Percentiles rank a stretch among this genome's conserved stretches.
These are phyloP conservation scores for Rutstroemia sp. DNA, from an alignment of 2,329 filamentous ascomycete genomes.

Conservation along the genomic window DNA sequence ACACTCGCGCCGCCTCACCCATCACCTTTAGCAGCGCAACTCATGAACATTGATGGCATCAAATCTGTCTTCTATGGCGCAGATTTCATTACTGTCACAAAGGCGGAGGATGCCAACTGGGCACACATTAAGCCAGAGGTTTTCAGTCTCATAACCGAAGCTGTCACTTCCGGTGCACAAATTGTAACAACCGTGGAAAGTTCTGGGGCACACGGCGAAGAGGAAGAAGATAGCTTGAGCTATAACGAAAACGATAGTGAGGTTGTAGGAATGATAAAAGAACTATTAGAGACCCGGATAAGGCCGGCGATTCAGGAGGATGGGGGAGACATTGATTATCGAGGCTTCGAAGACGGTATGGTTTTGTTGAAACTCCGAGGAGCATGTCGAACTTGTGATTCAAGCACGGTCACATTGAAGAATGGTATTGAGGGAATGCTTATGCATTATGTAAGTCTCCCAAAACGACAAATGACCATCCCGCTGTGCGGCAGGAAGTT, in stretches of 20 bases:
- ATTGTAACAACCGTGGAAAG: slow-evolving; percentile 68
- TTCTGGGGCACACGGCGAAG: slow-evolving; percentile 42
- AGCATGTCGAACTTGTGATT: slow-evolving; percentile 92
- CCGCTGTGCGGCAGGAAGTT: slow-evolving; percentile 18
- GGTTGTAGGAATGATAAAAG: slow-evolving; percentile 97
- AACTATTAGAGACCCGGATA: slow-evolving; percentile 90
- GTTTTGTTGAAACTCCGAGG: slow-evolving; percentile 85
- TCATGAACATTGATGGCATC: slow-evolving; percentile 93
- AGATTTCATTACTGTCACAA: slow-evolving; percentile 96
- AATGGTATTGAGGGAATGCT: slow-evolving; percentile 98
- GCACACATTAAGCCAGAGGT: slow-evolving; percentile 92
- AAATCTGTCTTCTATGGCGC: slow-evolving; percentile 87
- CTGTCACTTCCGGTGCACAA: slow-evolving; percentile 73
- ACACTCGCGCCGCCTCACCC: slow-evolving; percentile 85
- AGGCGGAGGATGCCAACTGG: slow-evolving; percentile 83
- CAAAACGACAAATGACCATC: not conserved
- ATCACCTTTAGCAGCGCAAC: slow-evolving; percentile 80
- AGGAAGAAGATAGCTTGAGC: slow-evolving; percentile 60
- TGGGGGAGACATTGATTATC: slow-evolving; percentile 92
- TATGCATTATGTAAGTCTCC: slow-evolving; percentile 76
- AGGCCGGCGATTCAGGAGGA: slow-evolving; percentile 95
- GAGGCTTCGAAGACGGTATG: slow-evolving; percentile 78
- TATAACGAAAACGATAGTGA: slow-evolving; percentile 91
- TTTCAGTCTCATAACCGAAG: slow-evolving; percentile 90
- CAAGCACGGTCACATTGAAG: slow-evolving; percentile 91